Base-by-base conservation (phyloP, 73 alveolate species). In the Tetrahymena thermophila region DNA sequence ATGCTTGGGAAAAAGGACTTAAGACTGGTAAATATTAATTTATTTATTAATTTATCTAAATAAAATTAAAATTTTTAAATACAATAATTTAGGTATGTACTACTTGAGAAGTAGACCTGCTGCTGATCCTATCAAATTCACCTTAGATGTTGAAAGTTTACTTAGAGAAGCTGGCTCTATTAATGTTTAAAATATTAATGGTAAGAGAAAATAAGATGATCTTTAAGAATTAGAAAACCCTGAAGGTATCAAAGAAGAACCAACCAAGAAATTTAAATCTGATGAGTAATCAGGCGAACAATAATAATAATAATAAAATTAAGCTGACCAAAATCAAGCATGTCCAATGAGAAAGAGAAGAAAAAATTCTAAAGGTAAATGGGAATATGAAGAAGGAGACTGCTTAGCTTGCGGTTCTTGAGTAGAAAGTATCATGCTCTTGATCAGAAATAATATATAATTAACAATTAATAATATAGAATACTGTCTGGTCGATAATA, bases 71-170 rank as follows among this genome's bases (percentile, higher is more conserved):
- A n/a, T 58, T 93, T 28, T 95, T 98, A 38, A 98, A 97, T 40
- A 7, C 10, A 40, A 40, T 6, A 40, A 40, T 97, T 96, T 99
- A 38, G 99, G 99, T 50, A 97, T 97, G 96, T 98, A 98, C 96
- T 98, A 98, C 96, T 97, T 98, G 55, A 97, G 99, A 85, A 94
- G 99, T 16, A 95, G 99, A 96, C 99, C 99, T 34, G 99, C 99
- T 31, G 98, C 99, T 28, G 99, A 98, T 93, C 98, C 99, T 43
- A 98, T 98, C 94, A 98, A 98, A 96, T 98, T 98, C 98, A 98
- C 99, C 10, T 98, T 98, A 40, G 98, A 98, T 94, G 98, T 98
- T 25, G 99, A 98, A 56, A 96, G 96, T 21, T 94, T 98, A 31
- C 94, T 95, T 16, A 95, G 94, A 89, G 97, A 95, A 44, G 97